A percentile compares a stretch with the other conserved stretches of the same genome.
phyloP scores from a whole-genome alignment of 148 eudicot genomes.

The Chenopodium album region DNA sequence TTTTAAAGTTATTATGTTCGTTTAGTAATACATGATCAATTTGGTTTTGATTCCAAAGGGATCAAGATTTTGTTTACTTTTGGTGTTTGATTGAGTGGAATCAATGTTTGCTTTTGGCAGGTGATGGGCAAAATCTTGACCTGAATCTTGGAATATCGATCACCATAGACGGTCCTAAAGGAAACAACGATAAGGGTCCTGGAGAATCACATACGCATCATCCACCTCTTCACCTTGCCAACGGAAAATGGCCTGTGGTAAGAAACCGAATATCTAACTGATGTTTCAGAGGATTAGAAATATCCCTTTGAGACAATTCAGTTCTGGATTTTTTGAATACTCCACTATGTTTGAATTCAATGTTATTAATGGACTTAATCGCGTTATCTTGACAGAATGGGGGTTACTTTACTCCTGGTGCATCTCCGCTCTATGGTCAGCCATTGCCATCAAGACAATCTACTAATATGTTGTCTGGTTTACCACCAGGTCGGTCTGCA shows the following conservation, averaged over 20 bases:
- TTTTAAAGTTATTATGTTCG: not conserved
- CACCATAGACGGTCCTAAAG: slow-evolving; percentile 25
- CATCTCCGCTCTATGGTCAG: slow-evolving; percentile 39
- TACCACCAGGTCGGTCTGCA: slow-evolving; percentile 47
- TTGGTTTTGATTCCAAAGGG: not conserved
- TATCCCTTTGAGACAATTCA: not conserved
- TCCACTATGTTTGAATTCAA: not conserved
- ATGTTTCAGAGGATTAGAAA: not conserved
- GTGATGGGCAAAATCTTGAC: slow-evolving; percentile 41
- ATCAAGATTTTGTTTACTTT: slow-evolving; percentile 1
- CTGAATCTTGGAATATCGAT: slow-evolving; percentile 47
- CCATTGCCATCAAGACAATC: slow-evolving; percentile 38
- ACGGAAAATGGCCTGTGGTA: slow-evolving; percentile 37
- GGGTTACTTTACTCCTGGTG: slow-evolving; percentile 30
- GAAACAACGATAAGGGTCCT: slow-evolving; percentile 18
- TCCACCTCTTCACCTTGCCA: slow-evolving; percentile 30
- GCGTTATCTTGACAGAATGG: slow-evolving; percentile 26
- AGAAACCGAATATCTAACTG: not conserved
- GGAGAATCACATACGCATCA: slow-evolving; percentile 30
- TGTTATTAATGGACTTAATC: not conserved
- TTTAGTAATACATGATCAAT: not conserved
- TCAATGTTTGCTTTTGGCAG: slow-evolving; percentile 23
- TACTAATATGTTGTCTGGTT: slow-evolving; percentile 44
- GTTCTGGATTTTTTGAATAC: too few relatives aligned
- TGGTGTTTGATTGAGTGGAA: slow-evolving; percentile 13